Evolutionary conservation across 2,329 filamentous ascomycete genomes (phyloP).

Genomic region (Dothidotthia symphoricarpi): DNA sequence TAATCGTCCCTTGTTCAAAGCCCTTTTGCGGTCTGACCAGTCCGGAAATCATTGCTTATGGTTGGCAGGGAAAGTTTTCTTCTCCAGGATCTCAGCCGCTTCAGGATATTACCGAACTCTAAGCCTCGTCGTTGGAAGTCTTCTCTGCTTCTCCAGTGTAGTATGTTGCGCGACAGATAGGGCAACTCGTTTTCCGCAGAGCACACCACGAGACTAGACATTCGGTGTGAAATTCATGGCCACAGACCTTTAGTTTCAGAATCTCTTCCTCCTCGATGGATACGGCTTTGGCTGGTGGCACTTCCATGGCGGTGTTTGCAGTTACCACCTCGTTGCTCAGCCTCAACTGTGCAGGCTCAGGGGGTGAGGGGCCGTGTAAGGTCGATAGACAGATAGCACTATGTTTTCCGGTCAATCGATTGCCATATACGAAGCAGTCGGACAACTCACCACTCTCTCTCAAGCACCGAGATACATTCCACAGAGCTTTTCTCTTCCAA

Average conservation of each 20-base stretch:
- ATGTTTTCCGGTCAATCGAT: constrained; percentile 5
- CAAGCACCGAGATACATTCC: constrained; percentile 20
- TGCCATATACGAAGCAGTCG: no score
- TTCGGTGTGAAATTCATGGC: constrained; percentile 34
- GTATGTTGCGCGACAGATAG: constrained; percentile 32
- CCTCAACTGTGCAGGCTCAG: constrained; percentile 29
- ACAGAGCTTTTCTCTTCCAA: constrained; percentile 2
- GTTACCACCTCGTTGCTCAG: constrained; percentile 9
- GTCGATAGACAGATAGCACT: constrained; percentile 37
- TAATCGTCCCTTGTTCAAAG: no score
- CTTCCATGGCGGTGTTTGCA: constrained; percentile 6
- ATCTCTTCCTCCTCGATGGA: constrained; percentile 20
- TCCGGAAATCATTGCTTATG: no score
- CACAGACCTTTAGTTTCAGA: constrained; percentile 25
- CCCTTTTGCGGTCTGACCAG: no score
- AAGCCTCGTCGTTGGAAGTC: constrained; percentile 16
- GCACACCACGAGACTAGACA: constrained; percentile 35
- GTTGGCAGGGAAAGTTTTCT: neutral
- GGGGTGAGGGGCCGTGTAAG: constrained; percentile 25
- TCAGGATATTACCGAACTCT: neutral
- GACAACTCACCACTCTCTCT: constrained; percentile 28
- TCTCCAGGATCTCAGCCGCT: neutral
- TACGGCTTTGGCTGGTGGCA: constrained; percentile 1
- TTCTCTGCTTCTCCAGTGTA: constrained; percentile 22
- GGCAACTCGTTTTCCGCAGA: constrained; percentile 32